phyloP scores from a whole-genome alignment of 371 early-diverging fungal genomes.

The Mortierella sp. region DNA sequence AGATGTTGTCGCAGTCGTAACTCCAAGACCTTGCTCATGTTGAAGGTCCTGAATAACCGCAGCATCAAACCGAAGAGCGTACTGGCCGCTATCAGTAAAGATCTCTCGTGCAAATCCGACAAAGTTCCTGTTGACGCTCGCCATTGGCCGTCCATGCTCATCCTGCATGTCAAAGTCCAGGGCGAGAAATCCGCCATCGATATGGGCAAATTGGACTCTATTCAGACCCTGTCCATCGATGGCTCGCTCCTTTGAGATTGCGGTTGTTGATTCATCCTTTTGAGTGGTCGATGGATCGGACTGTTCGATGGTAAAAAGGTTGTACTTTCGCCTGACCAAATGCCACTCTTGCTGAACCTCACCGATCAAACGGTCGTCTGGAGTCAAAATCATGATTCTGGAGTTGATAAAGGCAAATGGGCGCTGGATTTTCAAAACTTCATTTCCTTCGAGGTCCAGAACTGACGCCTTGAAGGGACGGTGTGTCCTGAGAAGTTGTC shows the following conservation, averaged over 20 bases:
- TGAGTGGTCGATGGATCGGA: conserved; percentile 25
- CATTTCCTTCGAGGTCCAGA: conserved; percentile 77
- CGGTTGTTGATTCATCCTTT: conserved; percentile 22
- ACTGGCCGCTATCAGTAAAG: conserved; percentile 91
- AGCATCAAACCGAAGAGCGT: conserved; percentile 85
- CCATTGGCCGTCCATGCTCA: conserved; percentile 71
- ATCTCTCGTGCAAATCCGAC: conserved; percentile 90
- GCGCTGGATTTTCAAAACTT: conserved; percentile 80
- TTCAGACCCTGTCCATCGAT: conserved; percentile 26
- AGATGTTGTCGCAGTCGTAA: conserved; percentile 27
- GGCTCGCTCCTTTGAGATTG: conserved; percentile 33
- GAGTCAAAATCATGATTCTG: conserved; percentile 74
- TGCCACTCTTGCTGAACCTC: conserved; percentile 95
- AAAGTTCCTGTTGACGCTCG: conserved; percentile 86
- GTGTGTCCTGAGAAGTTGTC: conserved; percentile 86
- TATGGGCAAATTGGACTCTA: conserved; percentile 80
- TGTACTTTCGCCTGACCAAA: conserved; percentile 85
- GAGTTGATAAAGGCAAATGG: conserved; percentile 89
- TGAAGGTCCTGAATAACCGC: conserved; percentile 63
- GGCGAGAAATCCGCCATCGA: conserved; percentile 83
- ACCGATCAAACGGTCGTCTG: conserved; percentile 79
- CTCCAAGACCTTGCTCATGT: conserved; percentile 45
- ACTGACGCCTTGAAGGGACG: conserved; percentile 86
- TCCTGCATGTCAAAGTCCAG: conserved; percentile 87
- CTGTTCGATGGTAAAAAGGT: conserved; percentile 75